Conservation (phyloP, 2,329 filamentous ascomycete species). For the Hypoxylon sp. region DNA sequence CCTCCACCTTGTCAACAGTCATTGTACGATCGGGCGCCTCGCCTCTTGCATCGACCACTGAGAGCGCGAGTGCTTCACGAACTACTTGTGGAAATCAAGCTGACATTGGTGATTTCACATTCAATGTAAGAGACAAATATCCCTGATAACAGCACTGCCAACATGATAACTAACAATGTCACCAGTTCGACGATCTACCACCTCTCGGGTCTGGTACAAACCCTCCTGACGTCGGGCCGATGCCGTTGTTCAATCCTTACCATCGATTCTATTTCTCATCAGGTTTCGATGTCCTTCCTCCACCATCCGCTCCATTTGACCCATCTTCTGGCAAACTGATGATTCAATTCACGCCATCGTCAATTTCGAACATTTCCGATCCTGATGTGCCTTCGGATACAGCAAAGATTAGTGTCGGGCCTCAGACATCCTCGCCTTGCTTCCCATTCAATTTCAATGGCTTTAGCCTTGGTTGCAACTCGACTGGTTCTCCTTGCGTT, state of each 20-base stretch:
- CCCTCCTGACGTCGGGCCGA: conserved; percentile 42
- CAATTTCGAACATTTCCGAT: conserved; percentile 44
- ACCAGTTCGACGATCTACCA: conserved; percentile 51
- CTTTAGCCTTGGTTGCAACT: conserved; percentile 51
- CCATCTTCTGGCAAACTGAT: conserved; percentile 53
- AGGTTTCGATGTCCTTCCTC: conserved; percentile 48
- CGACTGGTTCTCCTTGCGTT: conserved; percentile 46
- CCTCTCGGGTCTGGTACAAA: conserved; percentile 35
- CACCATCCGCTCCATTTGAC: conserved; percentile 42
- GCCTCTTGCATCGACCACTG: conserved; percentile 16
- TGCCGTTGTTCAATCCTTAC: conserved; percentile 51
- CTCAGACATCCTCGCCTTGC: conserved; percentile 46
- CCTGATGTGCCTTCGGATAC: conserved; percentile 33
- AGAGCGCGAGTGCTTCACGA: conserved; percentile 32
- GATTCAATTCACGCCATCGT: conserved; percentile 52
- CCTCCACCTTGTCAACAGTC: conserved; percentile 50
- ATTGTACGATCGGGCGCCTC: conserved; percentile 41
- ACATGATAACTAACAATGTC: conserved; percentile 24
- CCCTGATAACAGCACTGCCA: not conserved
- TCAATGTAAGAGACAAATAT: conserved; percentile 48
- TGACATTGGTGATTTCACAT: conserved; percentile 51
- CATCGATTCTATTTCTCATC: conserved; percentile 53
- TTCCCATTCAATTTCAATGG: conserved; percentile 52
- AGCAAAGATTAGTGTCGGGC: conserved; percentile 50
- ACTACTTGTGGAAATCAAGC: conserved; percentile 47